A percentile compares a stretch with the other conserved stretches of the same genome.
Conservation (phyloP, 345 rosid species). For the Gossypium ekmanianum region DNA sequence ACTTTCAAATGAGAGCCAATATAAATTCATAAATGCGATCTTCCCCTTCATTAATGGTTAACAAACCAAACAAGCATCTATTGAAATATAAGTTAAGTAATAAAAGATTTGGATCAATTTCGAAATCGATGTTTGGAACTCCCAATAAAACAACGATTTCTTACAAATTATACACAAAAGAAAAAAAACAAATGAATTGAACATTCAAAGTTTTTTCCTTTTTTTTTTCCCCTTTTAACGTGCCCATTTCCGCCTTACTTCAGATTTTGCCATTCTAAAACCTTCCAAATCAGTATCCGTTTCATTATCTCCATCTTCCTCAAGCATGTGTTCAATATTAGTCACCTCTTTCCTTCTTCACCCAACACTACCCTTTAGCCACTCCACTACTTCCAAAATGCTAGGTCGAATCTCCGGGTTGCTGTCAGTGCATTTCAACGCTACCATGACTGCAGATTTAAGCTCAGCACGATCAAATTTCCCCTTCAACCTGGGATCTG, state of each 20-base stretch:
- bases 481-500: conserved; percentile 48
- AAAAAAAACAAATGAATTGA: conserved; percentile 5
- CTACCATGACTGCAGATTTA: conserved; percentile 33
- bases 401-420: conserved; percentile 50
- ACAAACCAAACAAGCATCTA: too few relatives aligned
- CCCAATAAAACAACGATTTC: not conserved
- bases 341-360: conserved; percentile 29
- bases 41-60: too few relatives aligned
- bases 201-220: conserved; percentile 9
- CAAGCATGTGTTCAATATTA: conserved; percentile 11
- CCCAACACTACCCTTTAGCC: conserved; percentile 38
- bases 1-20: too few relatives aligned
- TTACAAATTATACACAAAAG: not conserved
- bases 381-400: conserved; percentile 52
- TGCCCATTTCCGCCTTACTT: not conserved
- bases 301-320: conserved; percentile 5
- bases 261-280: conserved; percentile 11
- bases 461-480: conserved; percentile 38
- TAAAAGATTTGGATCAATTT: too few relatives aligned
- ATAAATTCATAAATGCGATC: too few relatives aligned
- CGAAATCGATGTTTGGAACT: too few relatives aligned
- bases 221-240: not conserved
- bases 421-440: conserved; percentile 43
- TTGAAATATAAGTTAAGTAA: too few relatives aligned
- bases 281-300: conserved; percentile 21